These are phyloP conservation scores for Penicillium decumbens DNA, from an alignment of 2,329 filamentous ascomycete genomes.

Conservation along the genomic window DNA sequence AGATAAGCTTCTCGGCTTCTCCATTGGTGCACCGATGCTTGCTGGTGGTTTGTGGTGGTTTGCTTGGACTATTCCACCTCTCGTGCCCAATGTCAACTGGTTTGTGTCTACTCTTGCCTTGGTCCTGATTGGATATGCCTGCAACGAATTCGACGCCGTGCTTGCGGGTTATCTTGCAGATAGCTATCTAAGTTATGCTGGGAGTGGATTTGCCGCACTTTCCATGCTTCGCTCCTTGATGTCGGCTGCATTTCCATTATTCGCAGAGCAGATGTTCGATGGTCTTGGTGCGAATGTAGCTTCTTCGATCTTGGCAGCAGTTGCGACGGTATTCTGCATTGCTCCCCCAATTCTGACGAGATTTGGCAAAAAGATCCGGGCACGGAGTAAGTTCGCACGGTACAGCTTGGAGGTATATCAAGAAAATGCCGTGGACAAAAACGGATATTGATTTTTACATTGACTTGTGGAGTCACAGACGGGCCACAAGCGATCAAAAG, in stretches of 20 bases:
- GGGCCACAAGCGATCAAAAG: neutral
- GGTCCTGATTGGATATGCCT: slow-evolving; percentile 43
- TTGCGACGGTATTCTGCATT: slow-evolving; percentile 40
- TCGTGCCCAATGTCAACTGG: slow-evolving; percentile 32
- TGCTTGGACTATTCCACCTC: slow-evolving; percentile 42
- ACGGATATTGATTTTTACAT: slow-evolving; percentile 5
- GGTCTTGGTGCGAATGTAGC: slow-evolving; percentile 37
- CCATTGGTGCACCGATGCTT: slow-evolving; percentile 43
- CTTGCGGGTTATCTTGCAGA: slow-evolving; percentile 44
- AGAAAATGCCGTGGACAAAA: slow-evolving; percentile 25
- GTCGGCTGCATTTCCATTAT: slow-evolving; percentile 38
- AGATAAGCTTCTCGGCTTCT: slow-evolving; percentile 48
- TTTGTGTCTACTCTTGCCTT: slow-evolving; percentile 39
- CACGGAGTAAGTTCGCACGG: slow-evolving; percentile 33
- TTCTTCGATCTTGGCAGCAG: slow-evolving; percentile 34
- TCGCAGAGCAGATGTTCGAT: slow-evolving; percentile 39
- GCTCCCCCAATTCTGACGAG: slow-evolving; percentile 32
- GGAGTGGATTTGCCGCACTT: slow-evolving; percentile 42
- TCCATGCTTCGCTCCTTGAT: slow-evolving; percentile 37
- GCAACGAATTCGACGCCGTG: slow-evolving; percentile 44
- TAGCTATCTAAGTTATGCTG: slow-evolving; percentile 42
- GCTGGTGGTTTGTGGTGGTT: slow-evolving; percentile 46
- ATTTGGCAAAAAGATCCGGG: slow-evolving; percentile 32
- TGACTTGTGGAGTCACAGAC: no score
- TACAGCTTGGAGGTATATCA: slow-evolving; percentile 28